These are phyloP conservation scores for Pseudognaphalium luteoalbum DNA, from an alignment of 129 eudicot species.

Conservation along the genomic window DNA sequence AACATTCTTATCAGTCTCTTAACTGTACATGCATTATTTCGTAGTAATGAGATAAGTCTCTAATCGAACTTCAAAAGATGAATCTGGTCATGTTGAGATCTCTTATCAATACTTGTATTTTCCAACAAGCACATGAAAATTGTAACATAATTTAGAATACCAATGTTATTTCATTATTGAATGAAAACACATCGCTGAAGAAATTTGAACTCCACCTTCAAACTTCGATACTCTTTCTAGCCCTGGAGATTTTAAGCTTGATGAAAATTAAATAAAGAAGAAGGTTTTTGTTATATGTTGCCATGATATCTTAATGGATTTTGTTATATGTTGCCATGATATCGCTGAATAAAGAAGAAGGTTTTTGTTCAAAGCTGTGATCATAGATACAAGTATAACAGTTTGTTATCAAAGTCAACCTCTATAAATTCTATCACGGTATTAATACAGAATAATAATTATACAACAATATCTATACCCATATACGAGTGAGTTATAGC, in stretches of 20 bases:
- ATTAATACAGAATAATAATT: neutral
- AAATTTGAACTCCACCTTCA: neutral
- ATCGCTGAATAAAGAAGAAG: no score
- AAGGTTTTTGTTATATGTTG: neutral
- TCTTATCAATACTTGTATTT: neutral
- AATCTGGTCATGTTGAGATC: no score
- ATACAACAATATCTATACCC: conserved; percentile 3
- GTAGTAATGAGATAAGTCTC: neutral
- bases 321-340: neutral
- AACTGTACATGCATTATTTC: neutral
- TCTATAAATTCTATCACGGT: neutral
- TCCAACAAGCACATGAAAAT: neutral
- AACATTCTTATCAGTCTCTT: neutral
- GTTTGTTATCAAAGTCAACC: neutral
- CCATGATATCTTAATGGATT: neutral
- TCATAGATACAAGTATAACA: neutral
- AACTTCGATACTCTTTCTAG: neutral
- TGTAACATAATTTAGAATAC: neutral
- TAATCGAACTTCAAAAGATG: neutral
- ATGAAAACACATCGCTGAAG: neutral
- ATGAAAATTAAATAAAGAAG: neutral
- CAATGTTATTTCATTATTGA: neutral
- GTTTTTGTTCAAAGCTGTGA: neutral
- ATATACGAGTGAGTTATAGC: conserved; percentile 36
- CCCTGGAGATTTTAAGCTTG: neutral